Conservation (phyloP, 345 rosid genomes). For the Melastoma malabathricum region DNA sequence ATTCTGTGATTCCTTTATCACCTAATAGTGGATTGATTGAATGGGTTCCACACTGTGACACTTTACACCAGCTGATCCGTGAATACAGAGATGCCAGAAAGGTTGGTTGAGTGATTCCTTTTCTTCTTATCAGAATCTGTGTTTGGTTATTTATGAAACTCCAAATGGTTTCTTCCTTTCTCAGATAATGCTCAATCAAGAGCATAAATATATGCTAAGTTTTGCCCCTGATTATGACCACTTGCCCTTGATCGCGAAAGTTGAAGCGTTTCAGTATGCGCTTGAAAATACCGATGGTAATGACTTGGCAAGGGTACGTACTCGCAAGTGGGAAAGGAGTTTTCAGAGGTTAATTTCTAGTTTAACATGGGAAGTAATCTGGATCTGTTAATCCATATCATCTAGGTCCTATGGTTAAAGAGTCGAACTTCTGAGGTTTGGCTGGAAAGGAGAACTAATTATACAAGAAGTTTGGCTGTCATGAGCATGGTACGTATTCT, state of each 20-base stretch:
- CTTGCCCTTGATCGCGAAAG: constrained; percentile 83
- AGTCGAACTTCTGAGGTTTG: constrained; percentile 96
- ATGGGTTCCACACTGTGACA: constrained; percentile 98
- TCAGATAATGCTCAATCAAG: constrained; percentile 86
- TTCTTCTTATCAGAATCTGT: background rate
- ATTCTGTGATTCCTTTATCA: constrained; percentile 84
- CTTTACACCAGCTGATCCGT: constrained; percentile 80
- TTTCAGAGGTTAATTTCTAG: background rate
- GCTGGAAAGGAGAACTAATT: constrained; percentile 98
- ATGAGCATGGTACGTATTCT: constrained; percentile 90
- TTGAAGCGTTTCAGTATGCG: constrained; percentile 88
- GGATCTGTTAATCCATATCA: background rate
- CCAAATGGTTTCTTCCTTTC: constrained; percentile 10
- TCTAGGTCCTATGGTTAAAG: constrained; percentile 94
- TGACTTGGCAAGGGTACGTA: constrained; percentile 78
- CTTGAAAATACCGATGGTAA: constrained; percentile 85
- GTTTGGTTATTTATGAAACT: background rate
- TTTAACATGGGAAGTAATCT: constrained; percentile 6
- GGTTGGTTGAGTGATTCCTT: constrained; percentile 27
- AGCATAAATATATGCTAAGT: constrained; percentile 81
- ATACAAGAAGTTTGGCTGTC: constrained; percentile 95
- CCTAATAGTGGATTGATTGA: constrained; percentile 91
- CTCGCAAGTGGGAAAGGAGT: background rate
- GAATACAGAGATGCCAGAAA: constrained; percentile 93
- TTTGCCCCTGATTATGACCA: constrained; percentile 92